phyloP scores from a whole-genome alignment of 164 flowering plant genomes.

The Stephania cephalantha region DNA sequence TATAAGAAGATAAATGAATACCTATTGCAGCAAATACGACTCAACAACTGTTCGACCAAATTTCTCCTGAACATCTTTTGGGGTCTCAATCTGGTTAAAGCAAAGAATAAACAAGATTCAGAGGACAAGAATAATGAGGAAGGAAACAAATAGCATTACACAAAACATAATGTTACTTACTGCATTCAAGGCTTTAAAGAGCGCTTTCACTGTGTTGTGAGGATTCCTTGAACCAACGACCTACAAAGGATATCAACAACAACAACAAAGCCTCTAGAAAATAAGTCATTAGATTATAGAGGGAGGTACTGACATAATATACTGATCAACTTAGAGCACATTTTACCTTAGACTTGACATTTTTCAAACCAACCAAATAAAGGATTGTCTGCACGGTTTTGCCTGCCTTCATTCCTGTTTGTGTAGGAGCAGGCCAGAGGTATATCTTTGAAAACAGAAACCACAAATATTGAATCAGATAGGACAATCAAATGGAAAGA shows the following conservation, averaged over 20 bases:
- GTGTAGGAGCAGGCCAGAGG: conserved; percentile 87
- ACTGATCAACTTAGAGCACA: background rate
- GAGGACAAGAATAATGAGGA: background rate
- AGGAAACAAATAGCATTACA: background rate
- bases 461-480: background rate
- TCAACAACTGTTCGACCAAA: conserved; percentile 90
- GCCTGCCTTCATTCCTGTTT: conserved; percentile 82
- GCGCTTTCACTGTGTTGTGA: conserved; percentile 79
- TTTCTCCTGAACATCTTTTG: conserved; percentile 89
- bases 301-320: background rate
- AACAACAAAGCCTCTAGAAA: no score
- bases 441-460: conserved; percentile 43
- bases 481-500: no score
- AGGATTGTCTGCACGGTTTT: conserved; percentile 64
- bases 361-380: conserved; percentile 77
- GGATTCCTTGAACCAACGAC: conserved; percentile 92
- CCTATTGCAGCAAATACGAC: conserved; percentile 58
- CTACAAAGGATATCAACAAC: conserved; percentile 26
- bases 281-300: background rate
- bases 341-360: conserved; percentile 85
- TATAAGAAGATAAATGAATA: background rate
- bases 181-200: conserved; percentile 63
- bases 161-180: conserved; percentile 20
- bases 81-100: conserved; percentile 68
- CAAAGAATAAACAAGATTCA: background rate